Evolutionary conservation across 2,329 filamentous ascomycete genomes (phyloP).

Genomic region (Fusarium sambucinum): DNA sequence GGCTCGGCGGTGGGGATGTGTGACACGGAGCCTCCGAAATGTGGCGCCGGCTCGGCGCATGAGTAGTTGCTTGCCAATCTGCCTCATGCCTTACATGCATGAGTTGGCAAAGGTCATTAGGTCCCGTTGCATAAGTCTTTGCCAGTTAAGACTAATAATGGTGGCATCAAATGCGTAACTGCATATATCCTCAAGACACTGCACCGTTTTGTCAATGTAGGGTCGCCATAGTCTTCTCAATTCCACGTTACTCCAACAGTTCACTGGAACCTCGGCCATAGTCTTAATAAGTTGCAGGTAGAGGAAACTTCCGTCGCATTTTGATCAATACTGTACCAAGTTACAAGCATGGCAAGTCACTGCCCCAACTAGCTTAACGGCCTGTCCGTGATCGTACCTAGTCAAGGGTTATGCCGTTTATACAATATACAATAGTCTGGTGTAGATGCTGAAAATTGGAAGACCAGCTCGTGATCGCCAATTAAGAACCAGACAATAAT

Average conservation of each 20-base stretch:
- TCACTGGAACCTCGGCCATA: neutral
- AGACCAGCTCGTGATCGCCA: neutral
- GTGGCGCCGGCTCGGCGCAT: constrained; percentile 31
- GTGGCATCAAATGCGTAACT: neutral
- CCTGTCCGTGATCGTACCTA: neutral
- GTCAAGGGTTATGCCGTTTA: neutral
- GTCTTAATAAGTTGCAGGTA: neutral
- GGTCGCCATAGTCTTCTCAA: neutral
- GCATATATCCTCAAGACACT: neutral
- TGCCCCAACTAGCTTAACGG: neutral
- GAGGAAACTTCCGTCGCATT: neutral
- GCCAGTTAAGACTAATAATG: neutral
- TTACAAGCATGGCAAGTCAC: neutral
- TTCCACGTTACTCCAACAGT: neutral
- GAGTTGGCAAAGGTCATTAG: neutral
- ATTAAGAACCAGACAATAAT: neutral
- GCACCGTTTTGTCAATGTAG: neutral
- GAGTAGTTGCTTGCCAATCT: constrained; percentile 9
- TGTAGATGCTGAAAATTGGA: neutral
- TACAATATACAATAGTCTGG: neutral
- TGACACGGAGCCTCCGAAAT: constrained; percentile 33
- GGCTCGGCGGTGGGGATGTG: constrained; percentile 28
- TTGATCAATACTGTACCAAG: neutral
- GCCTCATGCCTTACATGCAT: neutral
- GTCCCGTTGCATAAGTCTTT: neutral